Evolutionary conservation across 306 rosid species (phyloP).

Genomic region (Pterocarpus macrocarpus): DNA sequence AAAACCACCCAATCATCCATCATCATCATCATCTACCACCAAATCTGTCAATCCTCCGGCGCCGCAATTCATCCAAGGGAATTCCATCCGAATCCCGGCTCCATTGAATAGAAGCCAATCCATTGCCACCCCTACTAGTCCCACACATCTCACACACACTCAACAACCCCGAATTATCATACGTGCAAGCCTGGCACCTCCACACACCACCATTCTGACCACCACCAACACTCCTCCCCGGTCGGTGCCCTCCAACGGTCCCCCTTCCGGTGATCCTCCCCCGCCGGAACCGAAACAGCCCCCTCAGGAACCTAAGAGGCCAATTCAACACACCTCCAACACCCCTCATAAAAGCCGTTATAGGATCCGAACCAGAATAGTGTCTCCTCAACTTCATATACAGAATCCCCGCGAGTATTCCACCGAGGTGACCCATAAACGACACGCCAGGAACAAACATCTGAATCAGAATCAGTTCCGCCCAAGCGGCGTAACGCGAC

Average conservation of each 20-base stretch:
- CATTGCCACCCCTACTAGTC: slow-evolving; percentile 45
- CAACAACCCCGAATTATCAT: slow-evolving; percentile 60
- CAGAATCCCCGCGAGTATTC: slow-evolving; percentile 82
- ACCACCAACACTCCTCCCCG: slow-evolving; percentile 25
- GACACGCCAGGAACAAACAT: slow-evolving; percentile 84
- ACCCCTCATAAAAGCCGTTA: slow-evolving; percentile 57
- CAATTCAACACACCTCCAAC: slow-evolving; percentile 54
- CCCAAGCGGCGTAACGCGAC: slow-evolving; percentile 86
- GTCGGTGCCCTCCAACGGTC: slow-evolving; percentile 45
- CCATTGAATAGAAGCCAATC: slow-evolving; percentile 34
- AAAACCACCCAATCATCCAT: neutral
- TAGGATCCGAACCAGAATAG: slow-evolving; percentile 64
- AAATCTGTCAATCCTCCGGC: slow-evolving; percentile 72
- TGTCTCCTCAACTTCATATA: slow-evolving; percentile 61
- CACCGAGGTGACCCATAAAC: slow-evolving; percentile 88
- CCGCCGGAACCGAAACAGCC: slow-evolving; percentile 46
- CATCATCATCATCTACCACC: slow-evolving; percentile 57
- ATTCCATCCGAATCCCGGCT: slow-evolving; percentile 35
- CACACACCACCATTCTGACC: slow-evolving; percentile 47
- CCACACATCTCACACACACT: slow-evolving; percentile 77
- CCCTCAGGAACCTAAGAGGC: slow-evolving; percentile 57
- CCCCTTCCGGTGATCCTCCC: slow-evolving; percentile 69
- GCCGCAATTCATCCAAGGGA: slow-evolving; percentile 65
- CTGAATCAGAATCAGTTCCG: slow-evolving; percentile 76
- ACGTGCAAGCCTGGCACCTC: slow-evolving; percentile 75